Evolutionary conservation across 352 stramenopile species (phyloP), one percentile per base, ranked within the genome.

Genomic region (Stephanocyclus meneghinianus): DNA sequence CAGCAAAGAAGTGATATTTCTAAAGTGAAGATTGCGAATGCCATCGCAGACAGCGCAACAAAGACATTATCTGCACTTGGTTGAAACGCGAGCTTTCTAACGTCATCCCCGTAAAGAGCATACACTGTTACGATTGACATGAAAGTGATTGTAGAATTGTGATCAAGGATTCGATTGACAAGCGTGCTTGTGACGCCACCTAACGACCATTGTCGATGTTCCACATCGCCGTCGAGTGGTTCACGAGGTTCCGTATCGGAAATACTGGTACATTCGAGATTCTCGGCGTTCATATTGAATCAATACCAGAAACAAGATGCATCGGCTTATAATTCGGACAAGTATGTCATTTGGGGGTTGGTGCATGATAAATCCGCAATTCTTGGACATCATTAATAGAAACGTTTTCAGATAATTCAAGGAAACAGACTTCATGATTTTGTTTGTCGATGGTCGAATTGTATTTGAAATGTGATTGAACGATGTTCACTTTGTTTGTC

Each of bases 61-160:
- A 98, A 98, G 0, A 84, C 70, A 57, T 88, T 86, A 83, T 98
- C 95, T 13, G 90, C 91, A 0, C 65, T 65, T n/a, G 88, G 88
- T n/a, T 80, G 74, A 61, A 95, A 94, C 47, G 89, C 61, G 21
- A 94, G 91, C 21, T 96, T 71, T n/a, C 94, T 88, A 30, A 98
- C 89, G 82, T 98, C 95, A 76, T 97, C 94, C 21, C 93, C 91
- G 57, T 97, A 98, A 26, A 98, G 91, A 37, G 94, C 95, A 83
- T 96, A 98, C 45, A 97, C 78, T 8, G 95, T 98, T 48, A 97
- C 87, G 8, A 97, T 2, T 8, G 96, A 92, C 92, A 98, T 97
- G 59, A 95, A 73, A 15, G 95, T 77, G 2, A 90, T 95, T 66
- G 91, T 93, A 66, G 76, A 91, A 29, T 91, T 91, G 55, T 93